Percentiles rank a stretch among this genome's conserved stretches.
Conservation (phyloP, 1,284 basidiomycete species). For the Ganoderma lingzhi region DNA sequence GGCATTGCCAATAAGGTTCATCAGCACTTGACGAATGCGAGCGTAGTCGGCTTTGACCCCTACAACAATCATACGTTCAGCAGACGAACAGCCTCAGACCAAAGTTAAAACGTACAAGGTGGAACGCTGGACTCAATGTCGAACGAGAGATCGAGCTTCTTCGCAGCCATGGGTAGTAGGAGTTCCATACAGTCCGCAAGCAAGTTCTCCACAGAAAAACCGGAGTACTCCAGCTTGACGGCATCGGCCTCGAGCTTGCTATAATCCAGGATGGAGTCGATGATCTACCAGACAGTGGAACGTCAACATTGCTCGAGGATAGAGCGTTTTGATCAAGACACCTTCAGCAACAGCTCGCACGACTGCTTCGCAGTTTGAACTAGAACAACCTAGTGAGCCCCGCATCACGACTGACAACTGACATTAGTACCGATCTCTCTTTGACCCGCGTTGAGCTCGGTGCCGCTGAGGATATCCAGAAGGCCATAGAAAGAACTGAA, state of each 20-base stretch:
- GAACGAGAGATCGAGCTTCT: slow-evolving; percentile 74
- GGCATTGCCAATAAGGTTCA: slow-evolving; percentile 80
- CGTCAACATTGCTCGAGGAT: slow-evolving; percentile 9
- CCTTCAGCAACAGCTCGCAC: slow-evolving; percentile 74
- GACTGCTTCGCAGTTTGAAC: slow-evolving; percentile 80
- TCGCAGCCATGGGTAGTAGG: slow-evolving; percentile 73
- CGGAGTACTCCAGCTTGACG: slow-evolving; percentile 70
- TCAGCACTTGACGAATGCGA: slow-evolving; percentile 75
- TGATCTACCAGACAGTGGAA: slow-evolving; percentile 54
- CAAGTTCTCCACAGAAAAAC: slow-evolving; percentile 73
- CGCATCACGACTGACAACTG: neutral
- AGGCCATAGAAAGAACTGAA: slow-evolving; percentile 81
- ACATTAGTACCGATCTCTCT: slow-evolving; percentile 64
- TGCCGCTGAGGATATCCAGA: slow-evolving; percentile 71
- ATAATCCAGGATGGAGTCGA: slow-evolving; percentile 78
- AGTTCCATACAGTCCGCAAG: slow-evolving; percentile 80
- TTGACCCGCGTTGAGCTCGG: slow-evolving; percentile 70
- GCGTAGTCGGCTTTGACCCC: slow-evolving; percentile 79
- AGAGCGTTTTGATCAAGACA: slow-evolving; percentile 33
- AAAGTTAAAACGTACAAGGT: slow-evolving; percentile 51
- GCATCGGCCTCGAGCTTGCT: slow-evolving; percentile 79
- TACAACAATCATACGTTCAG: slow-evolving; percentile 33
- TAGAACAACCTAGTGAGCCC: slow-evolving; percentile 35
- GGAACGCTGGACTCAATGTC: slow-evolving; percentile 73
- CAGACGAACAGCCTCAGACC: neutral